Conservation (phyloP, 2,329 filamentous ascomycete species). For the Fusarium chuoi region DNA sequence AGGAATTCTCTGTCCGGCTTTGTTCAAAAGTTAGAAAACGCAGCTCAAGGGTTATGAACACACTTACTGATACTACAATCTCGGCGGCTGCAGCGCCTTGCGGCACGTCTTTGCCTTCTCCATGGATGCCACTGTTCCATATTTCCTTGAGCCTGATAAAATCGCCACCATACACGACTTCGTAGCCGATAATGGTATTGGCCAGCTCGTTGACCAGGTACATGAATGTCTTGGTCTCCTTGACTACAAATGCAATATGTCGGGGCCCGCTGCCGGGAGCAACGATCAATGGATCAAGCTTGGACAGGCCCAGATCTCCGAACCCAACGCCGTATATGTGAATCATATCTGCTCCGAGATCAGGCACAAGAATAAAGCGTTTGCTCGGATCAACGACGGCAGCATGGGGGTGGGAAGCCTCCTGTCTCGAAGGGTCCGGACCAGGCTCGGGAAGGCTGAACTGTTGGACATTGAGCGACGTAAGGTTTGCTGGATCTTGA, state of each 20-base stretch:
- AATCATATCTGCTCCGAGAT: slow-evolving; percentile 72
- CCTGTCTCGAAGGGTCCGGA: slow-evolving; percentile 59
- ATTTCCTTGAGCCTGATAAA: slow-evolving; percentile 58
- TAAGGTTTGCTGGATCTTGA: slow-evolving; percentile 50
- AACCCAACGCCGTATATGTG: slow-evolving; percentile 62
- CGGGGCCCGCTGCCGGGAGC: slow-evolving; percentile 70
- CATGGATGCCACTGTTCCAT: slow-evolving; percentile 61
- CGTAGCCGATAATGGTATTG: slow-evolving; percentile 67
- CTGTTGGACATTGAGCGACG: slow-evolving; percentile 50
- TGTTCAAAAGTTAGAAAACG: background rate
- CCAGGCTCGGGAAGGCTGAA: slow-evolving; percentile 54
- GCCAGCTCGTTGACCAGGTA: slow-evolving; percentile 71
- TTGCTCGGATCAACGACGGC: slow-evolving; percentile 73
- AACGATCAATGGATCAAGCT: slow-evolving; percentile 54
- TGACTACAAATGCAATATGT: slow-evolving; percentile 68
- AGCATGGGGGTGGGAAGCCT: slow-evolving; percentile 71
- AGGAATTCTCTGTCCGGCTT: slow-evolving; percentile 71
- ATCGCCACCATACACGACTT: slow-evolving; percentile 61
- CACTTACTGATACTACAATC: slow-evolving; percentile 66
- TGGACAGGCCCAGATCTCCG: slow-evolving; percentile 56
- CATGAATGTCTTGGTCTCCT: slow-evolving; percentile 59
- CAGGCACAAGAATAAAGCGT: slow-evolving; percentile 70
- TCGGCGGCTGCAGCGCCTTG: slow-evolving; percentile 62
- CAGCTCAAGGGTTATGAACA: background rate
- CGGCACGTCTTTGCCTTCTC: slow-evolving; percentile 54